Evolutionary conservation across 371 early-diverging fungal genomes (phyloP).

Genomic region (Coemansia sp.): DNA sequence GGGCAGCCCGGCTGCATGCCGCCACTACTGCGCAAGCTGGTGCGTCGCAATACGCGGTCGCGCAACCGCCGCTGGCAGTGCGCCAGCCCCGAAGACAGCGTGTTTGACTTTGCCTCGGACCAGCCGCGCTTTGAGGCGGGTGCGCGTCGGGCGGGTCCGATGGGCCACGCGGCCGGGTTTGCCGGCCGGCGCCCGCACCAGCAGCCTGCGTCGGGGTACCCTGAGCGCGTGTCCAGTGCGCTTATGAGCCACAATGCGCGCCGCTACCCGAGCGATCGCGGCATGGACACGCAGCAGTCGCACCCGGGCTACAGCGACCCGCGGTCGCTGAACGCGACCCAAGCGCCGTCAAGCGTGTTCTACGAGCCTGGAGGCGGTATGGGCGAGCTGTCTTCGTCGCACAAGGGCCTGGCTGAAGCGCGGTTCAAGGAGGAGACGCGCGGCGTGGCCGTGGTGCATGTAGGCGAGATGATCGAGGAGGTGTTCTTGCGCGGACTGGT

Average conservation of each 20-base stretch:
- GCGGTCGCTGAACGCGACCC: constrained; percentile 45
- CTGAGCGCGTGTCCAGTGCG: constrained; percentile 39
- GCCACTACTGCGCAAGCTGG: constrained; percentile 38
- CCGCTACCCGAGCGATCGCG: not conserved
- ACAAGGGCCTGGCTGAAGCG: constrained; percentile 46
- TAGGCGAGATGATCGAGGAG: constrained; percentile 52
- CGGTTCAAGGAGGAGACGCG: constrained; percentile 50
- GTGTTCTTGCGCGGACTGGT: constrained; percentile 49
- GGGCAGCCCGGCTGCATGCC: constrained; percentile 34
- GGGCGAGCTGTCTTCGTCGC: constrained; percentile 13
- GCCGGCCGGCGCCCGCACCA: not conserved
- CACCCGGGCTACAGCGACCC: constrained; percentile 25
- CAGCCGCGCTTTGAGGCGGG: constrained; percentile 17
- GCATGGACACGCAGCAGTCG: constrained; percentile 11
- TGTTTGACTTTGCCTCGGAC: constrained; percentile 36
- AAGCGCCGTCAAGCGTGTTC: constrained; percentile 48
- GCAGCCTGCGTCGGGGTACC: constrained; percentile 10
- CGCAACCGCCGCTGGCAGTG: constrained; percentile 35
- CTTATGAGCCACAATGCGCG: constrained; percentile 4
- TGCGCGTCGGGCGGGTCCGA: constrained; percentile 19
- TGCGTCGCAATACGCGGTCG: constrained; percentile 47
- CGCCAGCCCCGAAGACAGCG: constrained; percentile 30
- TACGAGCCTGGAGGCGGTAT: constrained; percentile 37
- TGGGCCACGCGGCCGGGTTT: not conserved
- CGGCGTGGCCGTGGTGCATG: constrained; percentile 52